Conservation (phyloP, 2,329 filamentous ascomycete genomes). For the Exophiala spinifera region DNA sequence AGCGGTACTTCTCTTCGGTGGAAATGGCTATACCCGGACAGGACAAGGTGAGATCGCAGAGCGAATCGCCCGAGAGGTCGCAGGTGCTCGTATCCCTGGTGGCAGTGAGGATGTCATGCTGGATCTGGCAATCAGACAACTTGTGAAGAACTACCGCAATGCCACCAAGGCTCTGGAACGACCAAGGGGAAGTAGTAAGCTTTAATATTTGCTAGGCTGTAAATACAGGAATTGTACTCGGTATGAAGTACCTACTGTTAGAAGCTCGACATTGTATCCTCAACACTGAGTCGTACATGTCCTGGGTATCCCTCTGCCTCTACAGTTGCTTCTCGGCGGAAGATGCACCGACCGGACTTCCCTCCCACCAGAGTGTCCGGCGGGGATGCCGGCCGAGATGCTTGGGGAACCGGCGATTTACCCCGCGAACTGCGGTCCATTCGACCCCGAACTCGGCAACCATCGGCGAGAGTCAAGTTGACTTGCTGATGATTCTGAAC, state of each 20-base stretch:
- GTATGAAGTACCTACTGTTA: too few species aligned
- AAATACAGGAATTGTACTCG: not conserved
- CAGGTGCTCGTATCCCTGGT: slow-evolving; percentile 60
- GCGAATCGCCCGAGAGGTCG: slow-evolving; percentile 62
- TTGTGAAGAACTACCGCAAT: slow-evolving; percentile 62
- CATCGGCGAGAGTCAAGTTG: too few species aligned
- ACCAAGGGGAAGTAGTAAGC: slow-evolving; percentile 25
- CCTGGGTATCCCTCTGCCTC: too few species aligned
- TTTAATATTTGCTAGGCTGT: too few species aligned
- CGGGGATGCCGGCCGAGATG: not conserved
- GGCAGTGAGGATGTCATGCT: slow-evolving; percentile 71
- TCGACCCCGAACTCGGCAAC: too few species aligned
- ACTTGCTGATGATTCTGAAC: too few species aligned
- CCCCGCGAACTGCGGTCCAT: too few species aligned
- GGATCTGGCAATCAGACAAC: slow-evolving; percentile 64
- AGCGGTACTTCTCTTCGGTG: slow-evolving; percentile 69
- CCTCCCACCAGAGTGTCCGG: not conserved
- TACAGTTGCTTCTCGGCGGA: not conserved
- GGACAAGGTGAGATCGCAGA: slow-evolving; percentile 70
- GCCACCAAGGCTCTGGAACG: slow-evolving; percentile 22
- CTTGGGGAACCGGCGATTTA: too few species aligned
- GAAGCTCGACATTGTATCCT: too few species aligned
- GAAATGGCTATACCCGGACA: slow-evolving; percentile 66
- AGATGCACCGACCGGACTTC: not conserved
- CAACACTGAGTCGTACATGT: too few species aligned